phyloP scores from a whole-genome alignment of 2,329 filamentous ascomycete species.

The Verticillium zaregamsianum region DNA sequence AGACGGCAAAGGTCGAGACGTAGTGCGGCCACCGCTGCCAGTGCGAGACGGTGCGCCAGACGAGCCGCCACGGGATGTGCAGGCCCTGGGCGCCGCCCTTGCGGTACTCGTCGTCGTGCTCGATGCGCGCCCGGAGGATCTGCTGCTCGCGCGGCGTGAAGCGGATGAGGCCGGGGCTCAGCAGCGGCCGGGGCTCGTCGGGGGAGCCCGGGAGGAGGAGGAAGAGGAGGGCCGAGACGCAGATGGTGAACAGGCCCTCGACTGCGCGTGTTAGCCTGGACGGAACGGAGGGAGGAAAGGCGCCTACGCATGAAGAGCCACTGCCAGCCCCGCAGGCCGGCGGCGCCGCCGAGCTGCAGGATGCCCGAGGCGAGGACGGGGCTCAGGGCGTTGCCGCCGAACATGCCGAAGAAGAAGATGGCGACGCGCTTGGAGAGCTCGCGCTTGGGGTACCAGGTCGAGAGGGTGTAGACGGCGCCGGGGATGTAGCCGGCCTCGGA shows the following conservation, averaged over 20 bases:
- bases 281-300: not conserved
- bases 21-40: conserved; percentile 44
- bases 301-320: conserved; percentile 44
- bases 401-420: conserved; percentile 50
- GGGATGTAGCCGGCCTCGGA: conserved; percentile 49
- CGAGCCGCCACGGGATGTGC: conserved; percentile 30
- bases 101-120: conserved; percentile 22
- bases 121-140: conserved; percentile 28
- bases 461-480: conserved; percentile 45
- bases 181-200: conserved; percentile 31
- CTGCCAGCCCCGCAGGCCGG: conserved; percentile 42
- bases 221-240: conserved; percentile 31
- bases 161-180: conserved; percentile 30
- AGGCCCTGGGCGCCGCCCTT: conserved; percentile 28
- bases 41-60: conserved; percentile 39
- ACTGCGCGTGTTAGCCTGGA: conserved; percentile 20
- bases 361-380: conserved; percentile 44
- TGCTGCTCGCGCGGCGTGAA: conserved; percentile 28
- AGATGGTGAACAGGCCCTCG: conserved; percentile 39
- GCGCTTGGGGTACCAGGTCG: conserved; percentile 43
- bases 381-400: conserved; percentile 44
- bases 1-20: conserved; percentile 43
- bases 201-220: conserved; percentile 39
- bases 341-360: conserved; percentile 35
- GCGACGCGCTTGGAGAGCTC: conserved; percentile 43